Evolutionary conservation across 163 green algal species (phyloP), one percentile per base, ranked within the genome.

Genomic region (Scenedesmus sp.): DNA sequence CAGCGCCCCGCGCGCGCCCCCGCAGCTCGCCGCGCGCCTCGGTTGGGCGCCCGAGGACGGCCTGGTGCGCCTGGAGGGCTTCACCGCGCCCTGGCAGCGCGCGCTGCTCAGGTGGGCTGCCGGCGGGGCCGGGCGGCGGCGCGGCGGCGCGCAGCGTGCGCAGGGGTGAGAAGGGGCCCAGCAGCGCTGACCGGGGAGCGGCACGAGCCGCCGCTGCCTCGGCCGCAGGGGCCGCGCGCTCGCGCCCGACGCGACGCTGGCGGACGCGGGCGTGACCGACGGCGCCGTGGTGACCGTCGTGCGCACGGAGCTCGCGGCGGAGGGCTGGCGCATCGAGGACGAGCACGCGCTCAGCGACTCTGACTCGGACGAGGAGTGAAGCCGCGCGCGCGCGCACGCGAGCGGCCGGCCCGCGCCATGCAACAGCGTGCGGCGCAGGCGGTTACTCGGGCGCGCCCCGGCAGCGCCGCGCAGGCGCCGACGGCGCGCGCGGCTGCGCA

Each of bases 11-110:
- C 2, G 60, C 62, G 10, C 34, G 64, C n/a, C 42, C 84, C 4
- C 18, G 17, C 45, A 63, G 20, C 28, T 83, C n/a, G 84, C 88
- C 3, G 62, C 85, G 36, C 77, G 60, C 14, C 54, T 84, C n/a
- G 77, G 74, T 28, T 95, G 90, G 90, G 70, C 66, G 34, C 79
- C 88, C 0, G 88, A 82, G 22, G 69, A 86, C 34, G 39, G 54
- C 1, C 80, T 96, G 63, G 51, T 89, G 47, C 77, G 89, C 13
- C 84, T 97, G 47, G 91, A 94, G 60, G 91, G 91, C 4, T 97
- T 97, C 70, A 72, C 82, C 1, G 92, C 88, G 31, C 82, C 87
- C 31, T 97, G 92, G 92, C 90, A 97, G 81, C 80, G 89, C 1
- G 67, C 79, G 31, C 76, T 97, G 26, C 86, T 31, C 73, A 80